Evolutionary conservation across 2,329 filamentous ascomycete genomes (phyloP).

Genomic region (Stagonosporopsis rhizophila): DNA sequence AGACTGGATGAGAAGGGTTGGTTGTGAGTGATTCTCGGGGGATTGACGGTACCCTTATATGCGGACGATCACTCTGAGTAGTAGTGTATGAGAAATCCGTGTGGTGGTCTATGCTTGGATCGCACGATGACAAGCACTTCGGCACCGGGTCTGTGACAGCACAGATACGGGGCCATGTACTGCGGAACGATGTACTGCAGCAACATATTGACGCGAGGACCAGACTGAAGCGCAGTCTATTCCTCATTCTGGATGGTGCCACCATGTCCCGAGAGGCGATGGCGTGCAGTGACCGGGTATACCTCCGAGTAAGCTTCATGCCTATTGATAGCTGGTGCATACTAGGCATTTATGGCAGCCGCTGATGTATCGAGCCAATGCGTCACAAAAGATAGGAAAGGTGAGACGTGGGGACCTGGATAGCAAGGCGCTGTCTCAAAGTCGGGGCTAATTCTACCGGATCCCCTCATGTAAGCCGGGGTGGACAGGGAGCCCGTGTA

Average conservation of each 20-base stretch:
- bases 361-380: conserved; percentile 44
- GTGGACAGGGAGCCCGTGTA: conserved; percentile 42
- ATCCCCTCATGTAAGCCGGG: conserved; percentile 49
- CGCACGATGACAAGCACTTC: conserved; percentile 47
- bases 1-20: conserved; percentile 35
- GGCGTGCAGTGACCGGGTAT: conserved; percentile 45
- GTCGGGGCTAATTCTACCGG: conserved; percentile 45
- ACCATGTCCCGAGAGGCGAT: conserved; percentile 46
- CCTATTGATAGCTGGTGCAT: conserved; percentile 49
- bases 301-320: conserved; percentile 47
- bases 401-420: conserved; percentile 48
- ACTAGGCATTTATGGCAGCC: conserved; percentile 42
- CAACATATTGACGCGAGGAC: conserved; percentile 51
- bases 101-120: conserved; percentile 41
- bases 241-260: conserved; percentile 44
- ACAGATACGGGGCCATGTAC: conserved; percentile 48
- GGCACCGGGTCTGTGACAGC: conserved; percentile 49
- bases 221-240: conserved; percentile 45
- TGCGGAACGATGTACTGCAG: conserved; percentile 51
- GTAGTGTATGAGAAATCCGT: conserved; percentile 35
- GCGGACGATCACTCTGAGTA: conserved; percentile 35
- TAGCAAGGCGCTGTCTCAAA: conserved; percentile 47
- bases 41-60: conserved; percentile 48
- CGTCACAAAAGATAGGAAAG: conserved; percentile 48
- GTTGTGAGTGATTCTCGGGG: conserved; percentile 28